Evolutionary conservation across 164 flowering plant genomes (phyloP).

Genomic region (Dillenia suffruticosa): DNA sequence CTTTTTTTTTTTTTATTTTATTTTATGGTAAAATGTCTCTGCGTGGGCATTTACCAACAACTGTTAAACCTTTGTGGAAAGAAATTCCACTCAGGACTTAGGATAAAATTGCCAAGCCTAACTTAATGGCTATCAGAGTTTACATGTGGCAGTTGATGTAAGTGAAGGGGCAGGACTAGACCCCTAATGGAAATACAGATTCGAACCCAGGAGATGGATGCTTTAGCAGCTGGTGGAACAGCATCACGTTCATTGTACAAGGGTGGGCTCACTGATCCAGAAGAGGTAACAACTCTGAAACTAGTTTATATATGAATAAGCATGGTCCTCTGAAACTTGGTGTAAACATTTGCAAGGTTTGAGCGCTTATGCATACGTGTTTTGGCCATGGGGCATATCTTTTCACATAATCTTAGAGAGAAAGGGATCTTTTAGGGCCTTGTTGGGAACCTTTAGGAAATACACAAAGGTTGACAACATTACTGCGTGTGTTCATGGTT

Average conservation of each 20-base stretch:
- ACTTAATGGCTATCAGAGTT: constrained; percentile 87
- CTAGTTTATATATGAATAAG: too few relatives aligned
- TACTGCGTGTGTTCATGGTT: too few relatives aligned
- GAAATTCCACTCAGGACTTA: constrained; percentile 71
- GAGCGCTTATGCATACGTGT: not conserved
- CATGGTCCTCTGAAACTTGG: too few relatives aligned
- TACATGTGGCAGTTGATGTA: constrained; percentile 91
- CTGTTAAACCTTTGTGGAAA: constrained; percentile 71
- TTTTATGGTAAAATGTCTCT: too few relatives aligned
- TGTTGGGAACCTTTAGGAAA: too few relatives aligned
- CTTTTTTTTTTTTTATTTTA: too few relatives aligned
- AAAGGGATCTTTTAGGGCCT: too few relatives aligned
- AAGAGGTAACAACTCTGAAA: constrained; percentile 46
- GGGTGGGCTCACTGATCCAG: constrained; percentile 84
- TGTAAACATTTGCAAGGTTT: not conserved
- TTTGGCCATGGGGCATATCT: too few relatives aligned
- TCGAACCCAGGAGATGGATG: constrained; percentile 80
- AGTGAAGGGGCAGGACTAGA: constrained; percentile 45
- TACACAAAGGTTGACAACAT: too few relatives aligned
- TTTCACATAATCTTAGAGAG: too few relatives aligned
- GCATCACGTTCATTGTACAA: constrained; percentile 89
- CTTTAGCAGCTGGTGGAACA: constrained; percentile 67
- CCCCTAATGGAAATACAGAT: constrained; percentile 91
- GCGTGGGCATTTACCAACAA: too few relatives aligned
- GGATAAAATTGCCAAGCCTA: constrained; percentile 80